Evolutionary conservation across 2,329 filamentous ascomycete species (phyloP), one percentile per base, ranked within the genome.

Genomic region (Scedosporium minutisporum): DNA sequence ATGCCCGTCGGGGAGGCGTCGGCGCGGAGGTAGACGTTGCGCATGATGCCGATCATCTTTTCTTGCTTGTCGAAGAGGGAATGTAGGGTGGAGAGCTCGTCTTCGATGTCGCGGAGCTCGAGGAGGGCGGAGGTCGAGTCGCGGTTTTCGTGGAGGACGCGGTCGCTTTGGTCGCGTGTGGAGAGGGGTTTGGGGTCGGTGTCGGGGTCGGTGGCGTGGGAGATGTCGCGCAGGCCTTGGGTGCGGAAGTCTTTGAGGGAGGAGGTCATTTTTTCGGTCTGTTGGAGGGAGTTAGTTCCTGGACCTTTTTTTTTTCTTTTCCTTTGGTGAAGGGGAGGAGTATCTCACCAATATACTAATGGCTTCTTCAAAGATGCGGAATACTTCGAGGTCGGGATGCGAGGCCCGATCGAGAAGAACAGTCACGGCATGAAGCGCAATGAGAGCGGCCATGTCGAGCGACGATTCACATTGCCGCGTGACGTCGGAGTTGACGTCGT

Each of bases 281-380:
- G 7, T 3, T 0, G 23, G 3, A 16, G 55, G 25, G 16, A 12
- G 25, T 57, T 57, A 51, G 38, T 9, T n/a, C 5, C 1, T 25
- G 42, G 46, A 14, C 3, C 23, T 21, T 3, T 3, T 12, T 38
- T 12, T 38, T 38, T 33, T 33, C 3, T 33, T 10, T 7, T 33
- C 29, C 14, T 23, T 65, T 61, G 57, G 1, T 14, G 0, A 51
- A 23, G 33, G 21, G 9, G 4, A 4, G 2, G 9, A 2, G 6
- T 9, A 16, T 63, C 75, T 57, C 69, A 86, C 84, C 65, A 87
- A 68, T 23, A 87, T 81, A 12, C 84, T 85, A 38, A 88, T 84
- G 4, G 84, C 85, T 65, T 88, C 85, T 66, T 87, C 84, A 57
- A 88, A 87, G 1, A 88, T 84, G 1, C 84, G 80, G 63, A 87